Base-by-base conservation (phyloP, 2,329 filamentous ascomycete genomes). In the Colletotrichum paranaense region DNA sequence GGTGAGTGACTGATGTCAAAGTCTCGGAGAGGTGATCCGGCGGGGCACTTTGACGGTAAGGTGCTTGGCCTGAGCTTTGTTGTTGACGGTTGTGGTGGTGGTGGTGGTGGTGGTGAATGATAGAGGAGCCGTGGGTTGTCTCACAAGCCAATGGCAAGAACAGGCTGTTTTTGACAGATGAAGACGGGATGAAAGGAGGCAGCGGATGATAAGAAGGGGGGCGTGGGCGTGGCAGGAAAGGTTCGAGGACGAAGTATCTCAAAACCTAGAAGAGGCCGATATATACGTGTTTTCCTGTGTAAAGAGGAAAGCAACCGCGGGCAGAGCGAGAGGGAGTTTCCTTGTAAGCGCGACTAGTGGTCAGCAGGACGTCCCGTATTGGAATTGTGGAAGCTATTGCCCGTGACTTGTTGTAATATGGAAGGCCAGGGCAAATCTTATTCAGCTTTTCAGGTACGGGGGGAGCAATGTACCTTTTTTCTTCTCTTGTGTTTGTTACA, bases 11-110 rank as follows among this genome's bases (percentile, higher is more conserved):
- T 62, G 67, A 62, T 62, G 71, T 70, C 60, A 73, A 52, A 70
- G 71, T 66, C 71, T 73, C 71, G 71, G 67, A 73, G 60, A 42
- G 35, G 58, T 19, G 65, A 72, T 68, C 69, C 69, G 69, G 69
- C 59, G 58, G 67, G 35, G 66, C 62, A 67, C 59, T 62, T 67
- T 22, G 58, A 42, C 62, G 59, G 52, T 63, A 42, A 19, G 38
- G 16, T 35, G 63, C 49, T 63, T 52, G 65, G 49, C 28, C 38
- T 16, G 55, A 26, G 52, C 24, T 59, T 55, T 49, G 30, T 59
- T 59, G 68, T 52, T 32, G 62, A 28, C 49, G 60, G 60, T 42
- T 42, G 38, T 42, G 38, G 19, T 49, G 42, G 42, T 42, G 35
- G 35, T 38, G 9, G 14, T 46, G 19, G 49, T 38, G 11, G 14